phyloP scores from a whole-genome alignment of 2,329 filamentous ascomycete genomes.

The Chaetomiaceae sp. region DNA sequence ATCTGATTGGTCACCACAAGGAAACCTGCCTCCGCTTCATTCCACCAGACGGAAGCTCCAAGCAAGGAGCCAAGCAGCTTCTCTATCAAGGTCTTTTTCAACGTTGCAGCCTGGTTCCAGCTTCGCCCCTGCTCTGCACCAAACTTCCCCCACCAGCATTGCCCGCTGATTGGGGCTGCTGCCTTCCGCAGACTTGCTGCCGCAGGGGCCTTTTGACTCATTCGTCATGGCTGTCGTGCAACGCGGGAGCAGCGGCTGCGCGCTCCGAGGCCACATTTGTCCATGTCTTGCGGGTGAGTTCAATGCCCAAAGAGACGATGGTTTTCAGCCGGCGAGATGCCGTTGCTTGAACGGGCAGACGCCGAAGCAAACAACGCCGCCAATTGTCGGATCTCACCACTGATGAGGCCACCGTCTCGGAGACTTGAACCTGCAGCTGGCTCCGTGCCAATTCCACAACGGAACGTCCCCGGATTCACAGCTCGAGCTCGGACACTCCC shows the following conservation, averaged over 20 bases:
- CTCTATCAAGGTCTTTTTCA: too few species aligned
- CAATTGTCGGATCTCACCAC: too few species aligned
- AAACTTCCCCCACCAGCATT: not conserved
- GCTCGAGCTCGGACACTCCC: not conserved
- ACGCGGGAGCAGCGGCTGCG: conserved; percentile 12
- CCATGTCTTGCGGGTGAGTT: too few species aligned
- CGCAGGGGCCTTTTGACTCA: conserved; percentile 19
- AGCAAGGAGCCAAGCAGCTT: too few species aligned
- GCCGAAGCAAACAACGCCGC: too few species aligned
- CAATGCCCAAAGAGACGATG: too few species aligned
- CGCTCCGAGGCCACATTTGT: not conserved
- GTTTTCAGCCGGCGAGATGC: too few species aligned
- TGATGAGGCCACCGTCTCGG: too few species aligned
- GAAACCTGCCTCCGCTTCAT: too few species aligned
- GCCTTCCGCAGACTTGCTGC: not conserved
- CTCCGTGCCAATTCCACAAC: not conserved
- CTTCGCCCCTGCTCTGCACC: not conserved
- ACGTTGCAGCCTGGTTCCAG: conserved; percentile 2
- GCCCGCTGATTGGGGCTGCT: conserved; percentile 6
- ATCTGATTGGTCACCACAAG: too few species aligned
- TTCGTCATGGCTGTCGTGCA: not conserved
- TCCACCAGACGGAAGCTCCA: too few species aligned
- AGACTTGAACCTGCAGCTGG: conserved; percentile 6
- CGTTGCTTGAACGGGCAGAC: too few species aligned
- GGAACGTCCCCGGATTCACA: not conserved